A percentile compares a stretch with the other conserved stretches of the same genome.
Evolutionary conservation across 2,329 filamentous ascomycete species (phyloP).

Genomic region (Hymenoscyphus infarciens): DNA sequence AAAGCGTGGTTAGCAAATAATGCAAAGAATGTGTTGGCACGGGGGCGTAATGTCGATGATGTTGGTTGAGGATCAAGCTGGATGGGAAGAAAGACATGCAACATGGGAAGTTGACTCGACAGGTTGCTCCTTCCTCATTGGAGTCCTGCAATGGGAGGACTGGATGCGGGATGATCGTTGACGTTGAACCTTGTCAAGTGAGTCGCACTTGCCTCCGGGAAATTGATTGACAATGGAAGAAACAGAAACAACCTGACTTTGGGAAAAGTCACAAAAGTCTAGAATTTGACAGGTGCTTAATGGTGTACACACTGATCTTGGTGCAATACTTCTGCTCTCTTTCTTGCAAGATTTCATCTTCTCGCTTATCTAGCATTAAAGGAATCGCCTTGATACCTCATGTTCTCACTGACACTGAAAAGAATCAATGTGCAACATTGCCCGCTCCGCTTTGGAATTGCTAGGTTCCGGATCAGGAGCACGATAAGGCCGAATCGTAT

Average conservation of each 20-base stretch:
- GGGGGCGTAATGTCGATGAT: background rate
- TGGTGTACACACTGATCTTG: background rate
- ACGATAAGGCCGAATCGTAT: no score
- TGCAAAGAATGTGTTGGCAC: constrained; percentile 2
- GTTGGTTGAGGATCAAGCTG: background rate
- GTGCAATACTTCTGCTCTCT: background rate
- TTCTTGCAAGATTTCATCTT: background rate
- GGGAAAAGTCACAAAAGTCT: background rate
- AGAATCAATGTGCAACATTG: no score
- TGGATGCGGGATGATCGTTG: no score
- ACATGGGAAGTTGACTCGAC: background rate
- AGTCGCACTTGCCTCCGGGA: background rate
- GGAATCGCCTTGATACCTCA: no score
- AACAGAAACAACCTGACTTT: background rate
- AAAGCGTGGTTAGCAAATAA: background rate
- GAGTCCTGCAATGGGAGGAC: background rate
- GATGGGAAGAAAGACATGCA: background rate
- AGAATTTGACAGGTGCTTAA: no score
- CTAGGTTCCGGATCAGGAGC: no score
- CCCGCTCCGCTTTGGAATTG: no score
- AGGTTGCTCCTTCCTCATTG: background rate
- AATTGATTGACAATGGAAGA: background rate
- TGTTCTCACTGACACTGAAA: no score
- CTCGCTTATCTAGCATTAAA: background rate
- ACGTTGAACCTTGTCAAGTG: background rate